Percentiles rank a stretch among this genome's conserved stretches.
These are phyloP conservation scores for Malus hybrid DNA, from an alignment of 331 rosid species.

Conservation along the genomic window DNA sequence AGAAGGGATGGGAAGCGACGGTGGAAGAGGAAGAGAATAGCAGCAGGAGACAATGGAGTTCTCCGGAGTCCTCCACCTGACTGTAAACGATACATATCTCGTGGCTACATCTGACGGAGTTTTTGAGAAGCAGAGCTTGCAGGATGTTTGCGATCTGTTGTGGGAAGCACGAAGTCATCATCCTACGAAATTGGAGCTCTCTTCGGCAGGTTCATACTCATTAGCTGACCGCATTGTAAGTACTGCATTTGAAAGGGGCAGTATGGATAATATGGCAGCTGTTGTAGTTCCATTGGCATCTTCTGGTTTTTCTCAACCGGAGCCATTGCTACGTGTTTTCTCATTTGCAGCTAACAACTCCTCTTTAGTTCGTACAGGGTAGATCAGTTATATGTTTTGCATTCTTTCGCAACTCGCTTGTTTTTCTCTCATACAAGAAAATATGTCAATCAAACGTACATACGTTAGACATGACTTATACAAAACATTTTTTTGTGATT, in stretches of 20 bases:
- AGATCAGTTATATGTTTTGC: no score
- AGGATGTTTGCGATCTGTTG: slow-evolving; percentile 86
- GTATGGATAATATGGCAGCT: slow-evolving; percentile 84
- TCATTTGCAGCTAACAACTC: no score
- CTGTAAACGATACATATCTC: slow-evolving; percentile 77
- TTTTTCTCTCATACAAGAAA: no score
- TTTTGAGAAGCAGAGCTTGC: slow-evolving; percentile 72
- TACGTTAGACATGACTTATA: no score
- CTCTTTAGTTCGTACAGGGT: no score
- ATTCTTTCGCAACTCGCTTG: no score
- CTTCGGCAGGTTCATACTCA: slow-evolving; percentile 61
- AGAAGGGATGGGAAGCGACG: no score
- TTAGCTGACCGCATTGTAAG: slow-evolving; percentile 69
- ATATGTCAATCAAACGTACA: no score
- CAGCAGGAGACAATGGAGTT: no score
- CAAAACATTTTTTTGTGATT: no score
- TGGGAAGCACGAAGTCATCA: slow-evolving; percentile 52
- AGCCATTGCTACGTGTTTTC: no score
- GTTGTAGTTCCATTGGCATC: slow-evolving; percentile 75
- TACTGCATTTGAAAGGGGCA: slow-evolving; percentile 63
- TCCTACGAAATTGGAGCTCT: slow-evolving; percentile 30
- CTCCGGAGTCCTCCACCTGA: slow-evolving; percentile 11
- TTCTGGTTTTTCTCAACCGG: slow-evolving; percentile 15
- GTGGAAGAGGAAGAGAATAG: no score
- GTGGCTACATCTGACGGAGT: slow-evolving; percentile 92